Base-by-base conservation (phyloP, 2,329 filamentous ascomycete species). In the Cladophialophora immunda region DNA sequence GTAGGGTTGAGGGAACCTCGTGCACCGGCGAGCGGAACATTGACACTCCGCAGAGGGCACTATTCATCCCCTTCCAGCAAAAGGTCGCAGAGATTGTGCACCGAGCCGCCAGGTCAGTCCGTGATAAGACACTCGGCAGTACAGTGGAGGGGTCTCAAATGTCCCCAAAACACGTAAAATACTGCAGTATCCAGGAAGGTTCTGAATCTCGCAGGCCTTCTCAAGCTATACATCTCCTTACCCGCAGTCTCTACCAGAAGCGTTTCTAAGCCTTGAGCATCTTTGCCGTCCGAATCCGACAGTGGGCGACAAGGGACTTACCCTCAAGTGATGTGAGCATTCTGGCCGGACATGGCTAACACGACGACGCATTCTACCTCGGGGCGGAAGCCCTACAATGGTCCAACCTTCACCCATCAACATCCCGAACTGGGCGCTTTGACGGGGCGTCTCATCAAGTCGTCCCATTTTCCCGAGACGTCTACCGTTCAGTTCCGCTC, bases 401-500 rank as follows among this genome's bases (percentile, higher is more conserved):
- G 65, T 13, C 59, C 59, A 22, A 41, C 30, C 32, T 55, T 60
- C 45, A 56, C 54, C 15, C 34, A 54, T 53, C 56, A 25, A n/a
- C 66, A 68, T 13, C 25, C 66, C 3, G 53, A 65, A 32, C 36
- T 68, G 11, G 66, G 66, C 29, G n/a, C 30, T 17, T 41, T 68
- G n/a, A 68, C 53, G 17, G 62, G 62, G 2, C 63, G 66, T 22
- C 38, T 61, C 6, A 38, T 66, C 41, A 59, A 25, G 9, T 62
- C 36, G 4, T 15, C 29, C 19, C 58, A 68, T 59, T 58, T 66
- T 13, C 27, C 41, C 13, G 27, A 25, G 7, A 15, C 52, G n/a
- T 29, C 57, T 19, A 57, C 53, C 4, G 66, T 66, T 1, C 66
- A 68, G 25, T 66, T 68, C 32, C 52, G 66, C 25, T 68, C 63